Percentiles rank a stretch among this genome's conserved stretches.
These are phyloP conservation scores for Chaetomium fimeti DNA, from an alignment of 495 filamentous ascomycete genomes.

Conservation along the genomic window DNA sequence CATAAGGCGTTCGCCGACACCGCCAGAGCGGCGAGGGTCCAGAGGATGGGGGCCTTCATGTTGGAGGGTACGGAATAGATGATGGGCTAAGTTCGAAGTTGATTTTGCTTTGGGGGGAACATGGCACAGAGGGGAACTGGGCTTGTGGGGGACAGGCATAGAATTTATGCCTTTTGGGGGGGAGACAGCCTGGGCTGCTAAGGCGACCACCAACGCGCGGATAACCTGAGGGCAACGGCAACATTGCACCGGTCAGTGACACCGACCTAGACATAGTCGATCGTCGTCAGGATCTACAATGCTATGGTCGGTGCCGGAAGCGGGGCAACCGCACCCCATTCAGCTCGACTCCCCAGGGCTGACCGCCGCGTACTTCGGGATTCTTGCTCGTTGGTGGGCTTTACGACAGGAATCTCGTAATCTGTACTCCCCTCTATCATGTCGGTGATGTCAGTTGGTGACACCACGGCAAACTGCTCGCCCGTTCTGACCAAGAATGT, in stretches of 20 bases:
- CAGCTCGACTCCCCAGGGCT: neutral
- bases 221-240: too few species aligned
- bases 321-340: neutral
- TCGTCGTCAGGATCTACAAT: neutral
- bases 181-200: too few species aligned
- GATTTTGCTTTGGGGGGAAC: neutral
- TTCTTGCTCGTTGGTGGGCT: neutral
- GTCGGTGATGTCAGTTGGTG: too few species aligned
- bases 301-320: neutral
- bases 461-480: too few species aligned
- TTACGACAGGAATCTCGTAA: too few species aligned
- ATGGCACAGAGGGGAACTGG: neutral
- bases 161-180: too few species aligned
- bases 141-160: too few species aligned
- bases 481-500: too few species aligned
- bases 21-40: neutral
- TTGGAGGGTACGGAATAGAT: neutral
- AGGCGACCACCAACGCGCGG: too few species aligned
- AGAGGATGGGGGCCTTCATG: neutral
- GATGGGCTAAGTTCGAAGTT: neutral
- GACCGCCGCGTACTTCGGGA: neutral
- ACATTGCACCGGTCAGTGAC: too few species aligned
- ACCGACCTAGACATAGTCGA: too few species aligned
- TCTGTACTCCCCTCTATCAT: too few species aligned
- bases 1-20: neutral